Conservation (phyloP, 1,284 basidiomycete genomes). For the Boletellus sp. region DNA sequence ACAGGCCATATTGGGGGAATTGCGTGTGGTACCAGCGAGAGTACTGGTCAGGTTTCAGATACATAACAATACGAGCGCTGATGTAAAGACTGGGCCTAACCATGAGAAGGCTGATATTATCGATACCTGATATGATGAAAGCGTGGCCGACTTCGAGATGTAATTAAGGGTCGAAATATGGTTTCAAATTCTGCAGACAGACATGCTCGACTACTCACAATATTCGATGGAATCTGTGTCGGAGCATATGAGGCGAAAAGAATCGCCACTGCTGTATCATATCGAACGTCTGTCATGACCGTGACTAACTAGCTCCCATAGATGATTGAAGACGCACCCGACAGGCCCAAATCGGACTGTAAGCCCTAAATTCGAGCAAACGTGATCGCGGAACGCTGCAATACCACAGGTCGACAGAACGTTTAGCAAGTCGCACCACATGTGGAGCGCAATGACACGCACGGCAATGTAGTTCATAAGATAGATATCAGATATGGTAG, state of each 20-base stretch:
- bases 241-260: too few relatives aligned
- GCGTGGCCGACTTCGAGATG: conserved; percentile 39
- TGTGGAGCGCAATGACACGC: conserved; percentile 18
- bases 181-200: not conserved
- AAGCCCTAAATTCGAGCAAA: conserved; percentile 60
- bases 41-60: conserved; percentile 63
- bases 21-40: conserved; percentile 55
- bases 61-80: conserved; percentile 54
- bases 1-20: conserved; percentile 52
- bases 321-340: conserved; percentile 34
- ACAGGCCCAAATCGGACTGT: conserved; percentile 51
- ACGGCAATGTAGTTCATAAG: conserved; percentile 73
- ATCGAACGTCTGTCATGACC: too few relatives aligned
- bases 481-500: conserved; percentile 44
- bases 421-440: too few relatives aligned
- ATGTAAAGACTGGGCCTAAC: conserved; percentile 60
- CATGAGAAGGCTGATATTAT: not conserved
- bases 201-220: conserved; percentile 37
- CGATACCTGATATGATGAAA: not conserved
- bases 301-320: too few relatives aligned
- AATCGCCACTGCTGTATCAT: conserved; percentile 49
- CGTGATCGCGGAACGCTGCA: conserved; percentile 55
- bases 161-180: conserved; percentile 43
- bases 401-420: too few relatives aligned
- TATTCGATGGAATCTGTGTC: conserved; percentile 63